Conservation (phyloP, 2,329 filamentous ascomycete species). For the Aureobasidium sp. region DNA sequence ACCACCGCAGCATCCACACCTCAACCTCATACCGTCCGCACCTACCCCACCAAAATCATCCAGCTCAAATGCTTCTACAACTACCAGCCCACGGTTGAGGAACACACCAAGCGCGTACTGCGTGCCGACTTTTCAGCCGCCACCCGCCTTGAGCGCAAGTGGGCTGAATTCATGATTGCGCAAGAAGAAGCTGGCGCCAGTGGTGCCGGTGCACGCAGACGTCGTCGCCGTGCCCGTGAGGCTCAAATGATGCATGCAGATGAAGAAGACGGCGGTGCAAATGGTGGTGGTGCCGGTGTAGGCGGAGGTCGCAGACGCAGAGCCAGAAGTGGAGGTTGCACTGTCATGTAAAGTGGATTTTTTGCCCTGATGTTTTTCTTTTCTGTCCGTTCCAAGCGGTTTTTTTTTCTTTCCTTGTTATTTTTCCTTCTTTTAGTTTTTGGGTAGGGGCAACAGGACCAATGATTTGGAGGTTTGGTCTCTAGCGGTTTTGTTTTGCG, state of each 20-base stretch:
- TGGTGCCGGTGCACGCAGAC: slow-evolving; percentile 58
- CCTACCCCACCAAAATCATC: slow-evolving; percentile 71
- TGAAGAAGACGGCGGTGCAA: slow-evolving; percentile 59
- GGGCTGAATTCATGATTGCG: slow-evolving; percentile 90
- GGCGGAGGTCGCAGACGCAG: slow-evolving; percentile 34
- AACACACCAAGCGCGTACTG: slow-evolving; percentile 81
- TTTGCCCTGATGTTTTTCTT: not conserved
- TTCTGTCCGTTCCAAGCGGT: not conserved
- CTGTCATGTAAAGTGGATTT: slow-evolving; percentile 36
- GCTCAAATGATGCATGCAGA: slow-evolving; percentile 72
- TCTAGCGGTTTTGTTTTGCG: not conserved
- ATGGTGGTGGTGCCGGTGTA: slow-evolving; percentile 19
- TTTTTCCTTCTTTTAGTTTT: too few species aligned
- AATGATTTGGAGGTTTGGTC: not conserved
- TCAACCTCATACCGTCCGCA: slow-evolving; percentile 20
- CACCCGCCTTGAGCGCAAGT: slow-evolving; percentile 74
- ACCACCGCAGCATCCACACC: not conserved
- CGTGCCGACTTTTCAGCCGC: slow-evolving; percentile 68
- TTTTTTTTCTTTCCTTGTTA: not conserved
- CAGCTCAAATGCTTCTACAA: slow-evolving; percentile 88
- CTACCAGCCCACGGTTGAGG: slow-evolving; percentile 90
- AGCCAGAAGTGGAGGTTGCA: slow-evolving; percentile 41
- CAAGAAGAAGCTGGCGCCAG: slow-evolving; percentile 70
- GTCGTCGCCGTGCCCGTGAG: slow-evolving; percentile 70
- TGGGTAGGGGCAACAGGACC: not conserved